Percentiles rank a stretch among this genome's conserved stretches.
phyloP scores from a whole-genome alignment of 2,329 filamentous ascomycete genomes.

The Emergomyces orientalis region DNA sequence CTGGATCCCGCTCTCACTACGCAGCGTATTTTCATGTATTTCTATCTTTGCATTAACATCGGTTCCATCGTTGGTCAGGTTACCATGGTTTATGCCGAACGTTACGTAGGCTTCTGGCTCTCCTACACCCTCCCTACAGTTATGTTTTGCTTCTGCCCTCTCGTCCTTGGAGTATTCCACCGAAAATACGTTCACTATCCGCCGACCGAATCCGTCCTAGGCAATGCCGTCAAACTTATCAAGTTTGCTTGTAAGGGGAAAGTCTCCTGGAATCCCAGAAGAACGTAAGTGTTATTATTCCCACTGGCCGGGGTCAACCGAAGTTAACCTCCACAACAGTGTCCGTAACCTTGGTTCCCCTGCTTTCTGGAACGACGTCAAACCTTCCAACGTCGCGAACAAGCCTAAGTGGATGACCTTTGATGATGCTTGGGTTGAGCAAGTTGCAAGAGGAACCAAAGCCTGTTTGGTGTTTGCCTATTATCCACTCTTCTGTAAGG shows the following conservation, averaged over 20 bases:
- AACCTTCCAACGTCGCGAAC: slow-evolving; percentile 53
- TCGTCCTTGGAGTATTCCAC: slow-evolving; percentile 50
- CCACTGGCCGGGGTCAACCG: background rate
- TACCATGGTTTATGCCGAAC: slow-evolving; percentile 53
- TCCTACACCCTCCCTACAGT: slow-evolving; percentile 52
- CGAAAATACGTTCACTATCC: slow-evolving; percentile 55
- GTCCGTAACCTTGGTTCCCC: slow-evolving; percentile 44
- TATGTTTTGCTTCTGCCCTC: slow-evolving; percentile 53
- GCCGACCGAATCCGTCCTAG: slow-evolving; percentile 62
- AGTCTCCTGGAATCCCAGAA: slow-evolving; percentile 52
- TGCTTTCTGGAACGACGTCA: slow-evolving; percentile 57
- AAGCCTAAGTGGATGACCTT: slow-evolving; percentile 69
- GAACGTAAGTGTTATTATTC: slow-evolving; percentile 36
- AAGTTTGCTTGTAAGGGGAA: slow-evolving; percentile 53
- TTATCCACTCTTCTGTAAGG: slow-evolving; percentile 40
- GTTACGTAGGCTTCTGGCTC: slow-evolving; percentile 51
- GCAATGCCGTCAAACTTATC: slow-evolving; percentile 56
- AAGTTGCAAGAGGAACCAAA: slow-evolving; percentile 59
- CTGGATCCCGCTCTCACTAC: slow-evolving; percentile 9
- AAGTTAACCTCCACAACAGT: slow-evolving; percentile 3
- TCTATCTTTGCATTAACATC: slow-evolving; percentile 59
- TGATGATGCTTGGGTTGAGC: slow-evolving; percentile 73
- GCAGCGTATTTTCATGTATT: slow-evolving; percentile 24
- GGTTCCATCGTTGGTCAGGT: slow-evolving; percentile 54
- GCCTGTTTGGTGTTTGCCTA: slow-evolving; percentile 61